Evolutionary conservation across 2,329 filamentous ascomycete species (phyloP), one percentile per base, ranked within the genome.

Genomic region (Aspergillus pseudonomiae): DNA sequence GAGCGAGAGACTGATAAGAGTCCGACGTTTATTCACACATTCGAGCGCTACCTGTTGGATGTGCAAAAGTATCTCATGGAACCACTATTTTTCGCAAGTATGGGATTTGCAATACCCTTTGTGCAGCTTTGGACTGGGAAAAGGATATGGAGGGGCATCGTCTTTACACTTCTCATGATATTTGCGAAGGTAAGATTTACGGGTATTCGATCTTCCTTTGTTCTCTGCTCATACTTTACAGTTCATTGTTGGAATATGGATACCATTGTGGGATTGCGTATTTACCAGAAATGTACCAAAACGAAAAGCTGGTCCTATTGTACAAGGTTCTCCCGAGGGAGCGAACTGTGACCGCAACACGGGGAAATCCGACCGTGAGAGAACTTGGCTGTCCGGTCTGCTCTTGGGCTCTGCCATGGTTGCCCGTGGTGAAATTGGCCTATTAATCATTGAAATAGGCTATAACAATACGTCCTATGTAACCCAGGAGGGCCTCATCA

Each of bases 341-440:
- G 36, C 36, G 36, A 39, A 11, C 10, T 10, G 36, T 39, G 36
- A 39, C 14, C 36, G 14, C 11, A 11, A 39, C 36, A 39, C 36
- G 14, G 36, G 36, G 10, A 39, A 39, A 39, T 12, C 14, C 14
- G 14, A 39, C 10, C 36, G 36, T 12, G 36, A 12, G 36, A 39
- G 11, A 39, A 63, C 66, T 6, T 73, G 62, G 61, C 67, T 72
- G 6, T 68, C 72, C 1, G 74, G 62, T 1, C 48, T 69, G 7
- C 71, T 75, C 24, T 61, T 75, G 10, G 74, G 74, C 4, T 73
- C 73, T 19, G 74, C 74, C 4, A 75, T 75, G 73, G 73, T 75
- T 4, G 73, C 73, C 6, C 72, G 73, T 2, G 73, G 73, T 24
- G 73, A 75, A 57, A 75, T 75, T 46, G 73, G 73, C 2, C 70